These are phyloP conservation scores for Kurtzmaniella natalensis DNA, from an alignment of 1,139 yeast species.

Conservation along the genomic window DNA sequence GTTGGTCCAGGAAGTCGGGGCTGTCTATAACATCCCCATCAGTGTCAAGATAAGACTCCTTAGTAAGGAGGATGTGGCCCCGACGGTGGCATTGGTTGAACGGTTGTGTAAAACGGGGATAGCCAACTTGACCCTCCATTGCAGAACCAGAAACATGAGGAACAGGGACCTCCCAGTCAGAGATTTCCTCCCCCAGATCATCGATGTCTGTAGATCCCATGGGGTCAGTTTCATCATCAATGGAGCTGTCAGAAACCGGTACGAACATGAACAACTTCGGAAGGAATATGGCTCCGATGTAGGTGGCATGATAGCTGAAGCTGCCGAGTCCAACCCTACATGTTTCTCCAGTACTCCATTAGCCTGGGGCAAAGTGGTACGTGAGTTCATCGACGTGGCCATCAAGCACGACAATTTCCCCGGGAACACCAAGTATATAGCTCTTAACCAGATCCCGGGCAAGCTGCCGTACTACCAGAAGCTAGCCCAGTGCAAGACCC, in stretches of 20 bases:
- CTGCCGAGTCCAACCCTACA: slow-evolving; percentile 83
- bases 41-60: slow-evolving; percentile 85
- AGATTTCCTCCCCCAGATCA: slow-evolving; percentile 58
- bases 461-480: slow-evolving; percentile 57
- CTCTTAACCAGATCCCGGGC: slow-evolving; percentile 78
- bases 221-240: slow-evolving; percentile 74
- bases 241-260: slow-evolving; percentile 61
- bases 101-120: slow-evolving; percentile 78
- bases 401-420: slow-evolving; percentile 53
- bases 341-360: slow-evolving; percentile 53
- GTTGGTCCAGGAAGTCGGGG: slow-evolving; percentile 76
- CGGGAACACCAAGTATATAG: slow-evolving; percentile 75
- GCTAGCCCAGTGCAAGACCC: slow-evolving; percentile 53
- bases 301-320: slow-evolving; percentile 93
- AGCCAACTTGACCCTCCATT: slow-evolving; percentile 79
- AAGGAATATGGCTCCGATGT: slow-evolving; percentile 47
- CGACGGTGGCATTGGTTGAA: slow-evolving; percentile 59
- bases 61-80: slow-evolving; percentile 46
- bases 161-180: slow-evolving; percentile 80
- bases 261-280: slow-evolving; percentile 54
- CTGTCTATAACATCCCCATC: slow-evolving; percentile 70
- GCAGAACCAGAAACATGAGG: slow-evolving; percentile 86
- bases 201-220: slow-evolving; percentile 55
- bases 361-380: slow-evolving; percentile 52
- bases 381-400: slow-evolving; percentile 57